phyloP scores from a whole-genome alignment of 2,329 filamentous ascomycete genomes.

The Colletotrichum shisoi region DNA sequence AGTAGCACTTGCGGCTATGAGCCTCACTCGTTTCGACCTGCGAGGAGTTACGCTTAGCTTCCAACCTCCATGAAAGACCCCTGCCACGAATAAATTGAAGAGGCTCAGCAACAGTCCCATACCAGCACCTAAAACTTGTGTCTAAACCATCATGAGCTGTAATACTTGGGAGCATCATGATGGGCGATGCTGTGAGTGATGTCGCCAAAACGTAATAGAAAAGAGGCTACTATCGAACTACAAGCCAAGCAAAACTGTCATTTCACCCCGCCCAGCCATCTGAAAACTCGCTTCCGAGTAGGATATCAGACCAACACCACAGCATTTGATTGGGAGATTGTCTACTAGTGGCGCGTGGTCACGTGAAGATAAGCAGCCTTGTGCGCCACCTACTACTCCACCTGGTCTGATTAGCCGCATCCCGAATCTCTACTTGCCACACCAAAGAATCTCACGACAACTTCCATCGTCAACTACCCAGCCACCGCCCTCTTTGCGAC shows the following conservation, averaged over 20 bases:
- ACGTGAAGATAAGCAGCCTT: constrained; percentile 7
- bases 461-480: neutral
- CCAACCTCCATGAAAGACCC: too few relatives aligned
- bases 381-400: neutral
- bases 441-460: constrained; percentile 6
- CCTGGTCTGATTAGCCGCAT: neutral
- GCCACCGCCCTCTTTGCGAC: neutral
- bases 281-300: neutral
- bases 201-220: too few relatives aligned
- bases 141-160: too few relatives aligned
- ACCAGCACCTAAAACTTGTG: too few relatives aligned
- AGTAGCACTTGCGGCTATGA: too few relatives aligned
- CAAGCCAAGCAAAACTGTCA: neutral
- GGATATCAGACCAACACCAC: neutral
- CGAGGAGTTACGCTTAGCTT: too few relatives aligned
- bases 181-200: too few relatives aligned
- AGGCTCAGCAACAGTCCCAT: too few relatives aligned
- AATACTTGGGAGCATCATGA: too few relatives aligned
- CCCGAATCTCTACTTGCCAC: constrained; percentile 3
- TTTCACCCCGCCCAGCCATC: neutral
- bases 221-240: too few relatives aligned
- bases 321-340: neutral
- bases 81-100: too few relatives aligned
- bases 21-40: too few relatives aligned
- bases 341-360: neutral